These are phyloP conservation scores for Penicillium taxi DNA, from an alignment of 495 filamentous ascomycete species.

Conservation along the genomic window DNA sequence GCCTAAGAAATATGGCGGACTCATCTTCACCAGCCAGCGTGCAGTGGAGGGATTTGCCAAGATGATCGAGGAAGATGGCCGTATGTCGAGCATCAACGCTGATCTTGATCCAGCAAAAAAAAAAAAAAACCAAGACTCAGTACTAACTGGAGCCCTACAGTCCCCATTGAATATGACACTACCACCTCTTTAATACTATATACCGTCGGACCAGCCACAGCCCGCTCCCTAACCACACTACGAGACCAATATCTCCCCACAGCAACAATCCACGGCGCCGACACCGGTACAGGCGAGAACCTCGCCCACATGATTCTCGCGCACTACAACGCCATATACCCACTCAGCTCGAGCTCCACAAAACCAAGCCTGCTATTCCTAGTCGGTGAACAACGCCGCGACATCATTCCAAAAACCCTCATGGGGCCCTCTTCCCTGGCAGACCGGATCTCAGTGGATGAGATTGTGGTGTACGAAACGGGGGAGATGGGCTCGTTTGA, in stretches of 20 bases:
- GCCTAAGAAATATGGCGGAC: constrained; percentile 56
- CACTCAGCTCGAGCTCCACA: constrained; percentile 26
- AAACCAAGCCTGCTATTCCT: constrained; percentile 70
- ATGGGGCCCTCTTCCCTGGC: constrained; percentile 35
- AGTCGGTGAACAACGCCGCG: constrained; percentile 76
- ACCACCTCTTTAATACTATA: constrained; percentile 52
- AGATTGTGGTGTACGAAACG: constrained; percentile 80
- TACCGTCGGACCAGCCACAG: constrained; percentile 88
- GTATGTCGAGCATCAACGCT: constrained; percentile 19
- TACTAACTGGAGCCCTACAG: background rate
- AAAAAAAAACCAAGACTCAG: background rate
- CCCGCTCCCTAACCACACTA: constrained; percentile 57
- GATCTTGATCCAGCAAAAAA: no score
- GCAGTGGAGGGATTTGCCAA: constrained; percentile 78
- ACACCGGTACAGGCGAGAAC: constrained; percentile 73
- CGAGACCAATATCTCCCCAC: constrained; percentile 31
- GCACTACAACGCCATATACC: constrained; percentile 48
- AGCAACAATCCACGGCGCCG: constrained; percentile 59
- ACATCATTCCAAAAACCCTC: constrained; percentile 77
- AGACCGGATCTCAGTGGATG: constrained; percentile 55
- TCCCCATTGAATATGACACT: constrained; percentile 15
- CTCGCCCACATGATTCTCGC: constrained; percentile 68
- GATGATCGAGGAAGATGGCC: constrained; percentile 46
- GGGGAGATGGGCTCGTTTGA: constrained; percentile 68
- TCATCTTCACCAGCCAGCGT: constrained; percentile 91